A percentile compares a stretch with the other conserved stretches of the same genome.
Evolutionary conservation across 768 basidiomycete genomes (phyloP).

Genomic region (Leucocoprinus leucothites): DNA sequence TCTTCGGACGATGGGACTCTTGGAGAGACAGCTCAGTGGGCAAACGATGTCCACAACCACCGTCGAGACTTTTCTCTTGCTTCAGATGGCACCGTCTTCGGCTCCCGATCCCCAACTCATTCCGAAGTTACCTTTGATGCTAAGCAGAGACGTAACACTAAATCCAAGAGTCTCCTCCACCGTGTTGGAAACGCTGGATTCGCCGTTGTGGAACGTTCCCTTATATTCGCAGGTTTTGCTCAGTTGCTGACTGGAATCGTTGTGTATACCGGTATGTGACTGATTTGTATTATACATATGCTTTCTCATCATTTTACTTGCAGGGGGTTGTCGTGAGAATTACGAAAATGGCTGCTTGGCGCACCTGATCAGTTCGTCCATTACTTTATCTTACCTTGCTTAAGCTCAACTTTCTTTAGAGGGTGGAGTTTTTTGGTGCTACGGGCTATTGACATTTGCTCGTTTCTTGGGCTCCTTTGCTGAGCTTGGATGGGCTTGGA

Average conservation of each 20-base stretch:
- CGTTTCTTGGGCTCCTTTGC: slow-evolving; percentile 91
- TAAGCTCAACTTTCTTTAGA: slow-evolving; percentile 39
- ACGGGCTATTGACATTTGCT: slow-evolving; percentile 85
- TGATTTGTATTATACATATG: neutral
- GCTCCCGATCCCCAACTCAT: slow-evolving; percentile 39
- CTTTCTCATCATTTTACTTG: slow-evolving; percentile 11
- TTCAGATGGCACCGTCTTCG: slow-evolving; percentile 56
- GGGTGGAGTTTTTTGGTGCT: slow-evolving; percentile 91
- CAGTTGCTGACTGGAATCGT: slow-evolving; percentile 69
- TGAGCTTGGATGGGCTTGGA: slow-evolving; percentile 95
- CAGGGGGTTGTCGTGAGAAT: slow-evolving; percentile 73
- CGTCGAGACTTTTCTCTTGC: slow-evolving; percentile 41
- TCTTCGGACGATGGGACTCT: slow-evolving; percentile 30
- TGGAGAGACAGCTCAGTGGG: slow-evolving; percentile 51
- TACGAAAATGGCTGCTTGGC: slow-evolving; percentile 85
- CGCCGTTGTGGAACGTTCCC: slow-evolving; percentile 52
- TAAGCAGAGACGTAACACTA: slow-evolving; percentile 18
- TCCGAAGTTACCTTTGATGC: slow-evolving; percentile 59
- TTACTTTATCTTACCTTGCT: neutral
- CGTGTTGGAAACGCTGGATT: slow-evolving; percentile 49
- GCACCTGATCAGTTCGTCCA: slow-evolving; percentile 80
- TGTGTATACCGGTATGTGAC: slow-evolving; percentile 63
- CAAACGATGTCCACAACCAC: slow-evolving; percentile 42
- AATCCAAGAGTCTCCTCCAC: slow-evolving; percentile 23
- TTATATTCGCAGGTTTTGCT: slow-evolving; percentile 71